Base-by-base conservation (phyloP, 176 grass and related monocot genomes). In the Zoysia pacifica region DNA sequence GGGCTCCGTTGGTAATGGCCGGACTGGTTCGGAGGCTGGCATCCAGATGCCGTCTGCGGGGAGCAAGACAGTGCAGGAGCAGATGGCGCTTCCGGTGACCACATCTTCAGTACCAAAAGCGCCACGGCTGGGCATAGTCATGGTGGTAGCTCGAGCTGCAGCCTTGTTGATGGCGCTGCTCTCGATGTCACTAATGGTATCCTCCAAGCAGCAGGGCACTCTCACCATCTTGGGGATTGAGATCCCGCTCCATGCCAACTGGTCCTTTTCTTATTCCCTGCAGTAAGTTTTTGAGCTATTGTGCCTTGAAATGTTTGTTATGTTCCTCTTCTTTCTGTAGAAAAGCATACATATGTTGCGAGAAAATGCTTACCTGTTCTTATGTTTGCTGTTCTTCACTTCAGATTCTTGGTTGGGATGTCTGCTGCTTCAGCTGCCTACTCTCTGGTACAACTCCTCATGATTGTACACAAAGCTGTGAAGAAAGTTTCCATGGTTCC, bases 191-290 rank as follows among this genome's bases (percentile, higher is more conserved):
- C 58, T 91, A 16, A 91, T 97, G 88, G 62, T 97, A 45, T 89
- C 81, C 38, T 86, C 84, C 51, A 92, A 97, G 84, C 91, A 97
- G 79, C 74, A 45, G 5, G 94, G 91, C 49, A 85, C 39, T 62
- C 83, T 97, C 70, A 75, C 55, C 65, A 69, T 97, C 49, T 93
- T 97, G 8, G 88, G 94, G 16, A 46, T 93, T 59, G 65, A 86
- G 54, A 74, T 97, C 65, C 83, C 94, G 19, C 91, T 97, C 47
- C 67, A 91, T 87, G 91, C 94, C 78, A 87, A 97, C n/a, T 97
- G 94, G 88, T 93, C 88, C 81, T 91, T 91, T 64, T 97, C 94
- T 58, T 82, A 93, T 67, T 91, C 94, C 49, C 65, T 93, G 43
- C 48, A 91, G 94, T 93, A 87, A 93, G 87, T 76, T 7, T 58